These are phyloP conservation scores for Zalerion maritima DNA, from an alignment of 495 filamentous ascomycete species.

Conservation along the genomic window DNA sequence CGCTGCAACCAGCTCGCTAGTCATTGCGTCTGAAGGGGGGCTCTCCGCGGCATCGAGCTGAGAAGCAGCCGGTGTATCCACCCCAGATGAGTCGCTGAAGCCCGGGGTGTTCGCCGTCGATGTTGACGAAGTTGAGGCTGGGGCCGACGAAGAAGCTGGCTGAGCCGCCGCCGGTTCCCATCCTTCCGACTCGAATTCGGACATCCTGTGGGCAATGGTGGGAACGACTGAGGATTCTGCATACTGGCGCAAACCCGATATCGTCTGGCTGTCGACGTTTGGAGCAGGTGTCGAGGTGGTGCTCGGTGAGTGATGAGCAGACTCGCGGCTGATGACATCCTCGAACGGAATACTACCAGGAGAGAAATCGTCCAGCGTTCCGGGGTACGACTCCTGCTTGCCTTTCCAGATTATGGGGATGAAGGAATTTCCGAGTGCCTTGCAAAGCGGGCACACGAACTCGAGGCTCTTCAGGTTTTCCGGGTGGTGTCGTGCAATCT, in stretches of 20 bases:
- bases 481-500: conserved; percentile 86
- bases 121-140: conserved; percentile 12
- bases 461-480: conserved; percentile 64
- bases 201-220: too few species aligned
- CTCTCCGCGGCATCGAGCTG: conserved; percentile 15
- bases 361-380: conserved; percentile 49
- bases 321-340: too few species aligned
- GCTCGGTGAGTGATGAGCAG: too few species aligned
- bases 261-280: too few species aligned
- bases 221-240: too few species aligned
- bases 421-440: conserved; percentile 91
- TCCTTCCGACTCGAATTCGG: conserved; percentile 14
- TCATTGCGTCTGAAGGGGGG: conserved; percentile 24
- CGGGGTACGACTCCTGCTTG: conserved; percentile 68
- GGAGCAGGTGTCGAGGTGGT: too few species aligned
- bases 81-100: too few species aligned
- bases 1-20: conserved; percentile 61
- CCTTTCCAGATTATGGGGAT: conserved; percentile 91
- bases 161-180: conserved; percentile 12
- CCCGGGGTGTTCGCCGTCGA: conserved; percentile 18
- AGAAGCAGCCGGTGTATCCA: too few species aligned
- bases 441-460: conserved; percentile 96
- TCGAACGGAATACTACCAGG: too few species aligned
- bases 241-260: too few species aligned
- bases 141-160: conserved; percentile 16